Base-by-base conservation (phyloP, 495 filamentous ascomycete genomes). In the Penicillium fimorum region DNA sequence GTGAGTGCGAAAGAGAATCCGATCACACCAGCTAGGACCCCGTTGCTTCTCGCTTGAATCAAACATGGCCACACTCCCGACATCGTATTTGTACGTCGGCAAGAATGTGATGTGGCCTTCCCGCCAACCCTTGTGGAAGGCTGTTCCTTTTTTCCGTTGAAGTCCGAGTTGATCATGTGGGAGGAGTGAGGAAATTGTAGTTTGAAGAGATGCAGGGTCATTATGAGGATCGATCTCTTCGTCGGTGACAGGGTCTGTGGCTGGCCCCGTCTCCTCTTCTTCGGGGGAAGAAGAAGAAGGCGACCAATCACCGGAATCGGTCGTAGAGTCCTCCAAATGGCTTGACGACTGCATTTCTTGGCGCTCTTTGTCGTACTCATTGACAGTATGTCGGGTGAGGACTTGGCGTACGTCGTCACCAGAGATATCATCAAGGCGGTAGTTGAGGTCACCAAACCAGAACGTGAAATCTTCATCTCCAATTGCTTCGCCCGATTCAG, bases 391-490 rank as follows among this genome's bases (percentile, higher is more conserved):
- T 18, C 95, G 79, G 71, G 85, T 87, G 27, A 99, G 80, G 7
- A 97, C 81, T 48, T 86, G 82, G 22, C 95, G 82, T 32, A 99
- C 93, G 70, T 97, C 95, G 46, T 90, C 90, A 0, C 90, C 91
- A 0, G 94, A 88, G 5, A 97, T 83, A 45, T 86, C 87, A 43
- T 96, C 91, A 1, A 99, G 77, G 33, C 95, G 82, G 64, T 96
- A 99, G 70, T 99, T 99, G 9, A 99, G 79, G 70, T 99, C 95
- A 20, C 95, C 95, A 68, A 96, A 91, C 90, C 92, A 97, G 62
- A 97, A 96, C 1, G 86, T 82, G 71, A 96, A 92, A 67, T 97
- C 94, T 57, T 93, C 91, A 45, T 91, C 86, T 2, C 91, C 92
- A 57, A 99, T 86, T n/a, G 72, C 75, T 58, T 96, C 90, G 11